Evolutionary conservation across 371 early-diverging fungal species (phyloP).

Genomic region (Saksenaea vasiformis): DNA sequence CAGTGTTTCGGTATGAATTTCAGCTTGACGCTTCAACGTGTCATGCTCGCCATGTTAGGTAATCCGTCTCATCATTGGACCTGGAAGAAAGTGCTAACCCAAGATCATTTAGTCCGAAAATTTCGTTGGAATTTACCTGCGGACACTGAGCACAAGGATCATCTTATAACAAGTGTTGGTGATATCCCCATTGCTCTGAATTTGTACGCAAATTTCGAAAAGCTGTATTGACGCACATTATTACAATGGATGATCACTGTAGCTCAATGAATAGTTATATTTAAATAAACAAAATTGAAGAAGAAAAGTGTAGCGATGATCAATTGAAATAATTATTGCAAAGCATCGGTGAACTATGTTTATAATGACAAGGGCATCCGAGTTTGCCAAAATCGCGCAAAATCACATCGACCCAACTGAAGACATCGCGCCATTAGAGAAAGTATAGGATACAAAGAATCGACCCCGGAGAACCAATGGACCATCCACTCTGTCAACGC

Average conservation of each 20-base stretch:
- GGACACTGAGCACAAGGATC: slow-evolving; percentile 27
- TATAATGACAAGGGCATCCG: no score
- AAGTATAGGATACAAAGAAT: no score
- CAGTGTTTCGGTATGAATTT: slow-evolving; percentile 65
- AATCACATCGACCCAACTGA: no score
- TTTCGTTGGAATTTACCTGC: slow-evolving; percentile 28
- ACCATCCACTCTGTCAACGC: no score
- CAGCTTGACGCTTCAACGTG: slow-evolving; percentile 56
- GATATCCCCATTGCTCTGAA: background rate
- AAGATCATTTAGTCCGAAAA: slow-evolving; percentile 25
- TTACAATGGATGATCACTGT: background rate
- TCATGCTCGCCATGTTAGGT: slow-evolving; percentile 52
- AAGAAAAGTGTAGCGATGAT: no score
- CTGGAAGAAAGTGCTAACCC: background rate
- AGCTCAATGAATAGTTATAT: no score
- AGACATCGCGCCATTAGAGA: no score
- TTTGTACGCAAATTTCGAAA: background rate
- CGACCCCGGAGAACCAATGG: no score
- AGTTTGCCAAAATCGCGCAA: no score
- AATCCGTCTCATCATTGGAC: slow-evolving; percentile 13
- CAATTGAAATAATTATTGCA: no score
- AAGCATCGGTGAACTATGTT: no score
- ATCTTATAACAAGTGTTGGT: slow-evolving; percentile 6
- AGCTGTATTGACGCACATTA: background rate
- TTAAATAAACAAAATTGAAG: no score